Evolutionary conservation across 1,284 basidiomycete genomes (phyloP), one percentile per base, ranked within the genome.

Genomic region (Rhodotorula sp.): DNA sequence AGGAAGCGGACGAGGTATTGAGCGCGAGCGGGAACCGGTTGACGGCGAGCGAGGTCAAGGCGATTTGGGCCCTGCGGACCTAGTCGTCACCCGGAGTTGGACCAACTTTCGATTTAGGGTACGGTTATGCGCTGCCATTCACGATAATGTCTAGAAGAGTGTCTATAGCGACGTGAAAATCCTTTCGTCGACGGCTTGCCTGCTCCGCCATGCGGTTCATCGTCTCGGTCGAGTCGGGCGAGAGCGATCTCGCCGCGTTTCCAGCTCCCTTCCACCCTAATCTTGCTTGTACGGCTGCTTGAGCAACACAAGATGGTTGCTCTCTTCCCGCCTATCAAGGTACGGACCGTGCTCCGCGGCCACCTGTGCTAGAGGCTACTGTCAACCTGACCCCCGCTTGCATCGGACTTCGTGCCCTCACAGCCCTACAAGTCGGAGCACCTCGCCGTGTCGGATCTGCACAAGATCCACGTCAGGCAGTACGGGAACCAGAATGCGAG

Each of bases 391-490:
- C 34, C 6, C 23, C n/a, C 49, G 16, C 39, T 12, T 39, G 39
- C 39, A 39, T 39, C 51, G 21, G 51, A 52, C 21, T 15, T 21
- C 51, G 20, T 51, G 49, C 8, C 12, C 34, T 21, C 26, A 23
- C 70, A 76, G 72, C 70, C 75, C 3, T 76, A 65, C 73, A 71
- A 76, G 54, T 43, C 62, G 15, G 70, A 76, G 57, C 47, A 72
- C 29, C 31, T 76, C 18, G 26, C 61, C 26, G 75, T 84, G 77
- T 67, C 58, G 23, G 60, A 74, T 51, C 59, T 70, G n/a, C 79
- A 80, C 71, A 74, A 71, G 21, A 62, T 80, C 34, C 71, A 62
- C 39, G 65, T 80, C 49, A 74, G 68, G 62, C 78, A 80, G 67
- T 77, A 72, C 60, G 79, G 79, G 7, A 78, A 77, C 52, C 65